Percentiles rank a stretch among this genome's conserved stretches.
Conservation (phyloP, 2,329 filamentous ascomycete species). For the Ploettnerulaceae sp. region DNA sequence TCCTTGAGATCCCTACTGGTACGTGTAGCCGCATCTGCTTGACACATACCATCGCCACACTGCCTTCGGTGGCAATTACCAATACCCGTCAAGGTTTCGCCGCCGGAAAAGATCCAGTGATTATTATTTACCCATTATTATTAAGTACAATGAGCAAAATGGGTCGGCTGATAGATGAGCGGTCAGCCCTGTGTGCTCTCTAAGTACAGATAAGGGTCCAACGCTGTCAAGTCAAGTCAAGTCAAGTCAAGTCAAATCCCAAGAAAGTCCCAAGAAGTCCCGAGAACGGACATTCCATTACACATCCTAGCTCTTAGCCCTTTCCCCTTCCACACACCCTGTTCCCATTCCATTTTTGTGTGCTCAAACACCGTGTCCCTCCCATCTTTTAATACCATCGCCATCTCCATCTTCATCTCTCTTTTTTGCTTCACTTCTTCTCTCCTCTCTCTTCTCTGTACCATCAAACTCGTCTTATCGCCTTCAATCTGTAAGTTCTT, state of each 20-base stretch:
- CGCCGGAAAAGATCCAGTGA: background rate
- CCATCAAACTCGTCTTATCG: slow-evolving; percentile 16
- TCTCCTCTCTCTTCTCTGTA: background rate
- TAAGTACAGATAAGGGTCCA: too few species aligned
- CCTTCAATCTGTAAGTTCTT: slow-evolving; percentile 16
- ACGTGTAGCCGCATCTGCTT: background rate
- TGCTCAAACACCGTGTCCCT: slow-evolving; percentile 4
- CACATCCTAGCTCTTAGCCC: slow-evolving; percentile 1
- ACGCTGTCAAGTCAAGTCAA: too few species aligned
- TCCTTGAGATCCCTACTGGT: too few species aligned
- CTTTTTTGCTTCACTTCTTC: background rate
- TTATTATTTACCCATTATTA: slow-evolving; percentile 4
- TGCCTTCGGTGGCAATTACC: background rate
- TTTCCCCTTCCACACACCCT: slow-evolving; percentile 9
- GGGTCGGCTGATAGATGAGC: slow-evolving; percentile 7
- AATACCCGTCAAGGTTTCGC: background rate
- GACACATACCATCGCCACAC: slow-evolving; percentile 2
- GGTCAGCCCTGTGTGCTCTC: background rate
- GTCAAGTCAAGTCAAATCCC: too few species aligned
- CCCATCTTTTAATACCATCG: too few species aligned
- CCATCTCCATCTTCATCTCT: background rate
- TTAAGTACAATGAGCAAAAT: background rate
- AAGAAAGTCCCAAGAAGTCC: too few species aligned
- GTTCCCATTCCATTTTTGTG: background rate
- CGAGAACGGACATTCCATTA: slow-evolving; percentile 9